A percentile compares a stretch with the other conserved stretches of the same genome.
Conservation (phyloP, 345 rosid genomes). For the Eutrema heterophyllum region DNA sequence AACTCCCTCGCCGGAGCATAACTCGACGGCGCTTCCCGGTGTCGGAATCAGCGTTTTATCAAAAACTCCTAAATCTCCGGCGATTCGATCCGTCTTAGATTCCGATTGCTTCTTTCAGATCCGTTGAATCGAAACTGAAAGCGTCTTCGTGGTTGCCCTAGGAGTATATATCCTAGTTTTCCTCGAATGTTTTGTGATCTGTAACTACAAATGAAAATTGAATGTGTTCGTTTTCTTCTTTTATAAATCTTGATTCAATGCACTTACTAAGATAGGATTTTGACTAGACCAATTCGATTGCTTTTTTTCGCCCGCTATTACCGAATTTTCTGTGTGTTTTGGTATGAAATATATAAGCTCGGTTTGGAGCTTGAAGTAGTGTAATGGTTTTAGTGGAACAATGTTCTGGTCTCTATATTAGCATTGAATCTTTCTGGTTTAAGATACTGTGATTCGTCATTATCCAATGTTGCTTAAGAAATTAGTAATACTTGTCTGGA, state of each 20-base stretch:
- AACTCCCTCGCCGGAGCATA: not conserved
- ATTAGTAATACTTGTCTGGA: not conserved
- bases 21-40: not conserved
- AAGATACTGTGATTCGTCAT: not conserved
- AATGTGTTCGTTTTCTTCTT: not conserved
- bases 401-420: not conserved
- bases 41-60: not conserved
- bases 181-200: too few relatives aligned
- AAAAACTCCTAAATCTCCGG: conserved; percentile 28
- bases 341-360: not conserved
- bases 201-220: not conserved
- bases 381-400: not conserved
- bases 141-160: not conserved
- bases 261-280: not conserved
- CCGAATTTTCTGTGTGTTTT: not conserved
- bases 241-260: not conserved
- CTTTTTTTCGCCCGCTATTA: not conserved
- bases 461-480: not conserved
- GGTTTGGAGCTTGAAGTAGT: not conserved
- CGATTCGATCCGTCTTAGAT: not conserved
- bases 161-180: not conserved
- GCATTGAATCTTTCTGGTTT: not conserved
- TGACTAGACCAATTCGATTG: not conserved
- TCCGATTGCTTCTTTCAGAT: conserved; percentile 75
- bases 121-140: not conserved